These are phyloP conservation scores for Arxiozyma slooffiae DNA, from an alignment of 1,139 yeast species.

Conservation along the genomic window DNA sequence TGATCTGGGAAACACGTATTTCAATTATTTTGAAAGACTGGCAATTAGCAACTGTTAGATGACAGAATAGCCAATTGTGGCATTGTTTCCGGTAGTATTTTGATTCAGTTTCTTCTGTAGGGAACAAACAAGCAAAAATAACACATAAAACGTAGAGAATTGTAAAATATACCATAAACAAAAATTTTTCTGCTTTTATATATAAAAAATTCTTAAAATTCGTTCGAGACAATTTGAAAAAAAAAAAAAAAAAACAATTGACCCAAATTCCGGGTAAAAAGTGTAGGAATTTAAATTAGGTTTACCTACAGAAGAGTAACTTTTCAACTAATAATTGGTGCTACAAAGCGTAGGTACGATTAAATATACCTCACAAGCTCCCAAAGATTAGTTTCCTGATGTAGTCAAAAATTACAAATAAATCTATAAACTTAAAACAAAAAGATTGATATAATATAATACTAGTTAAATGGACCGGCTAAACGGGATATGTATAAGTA, in stretches of 20 bases:
- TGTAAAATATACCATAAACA: too few relatives aligned
- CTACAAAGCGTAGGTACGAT: neutral
- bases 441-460: too few relatives aligned
- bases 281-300: neutral
- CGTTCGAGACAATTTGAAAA: too few relatives aligned
- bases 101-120: constrained; percentile 25
- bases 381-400: neutral
- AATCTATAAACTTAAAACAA: too few relatives aligned
- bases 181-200: neutral
- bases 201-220: too few relatives aligned
- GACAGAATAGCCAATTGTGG: constrained; percentile 33
- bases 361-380: neutral
- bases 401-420: neutral
- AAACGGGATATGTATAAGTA: neutral
- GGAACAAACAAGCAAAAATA: constrained; percentile 7
- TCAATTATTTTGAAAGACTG: constrained; percentile 29
- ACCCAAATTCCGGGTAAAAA: neutral
- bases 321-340: neutral
- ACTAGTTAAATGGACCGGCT: neutral
- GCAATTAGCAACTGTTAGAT: constrained; percentile 32
- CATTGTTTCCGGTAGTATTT: constrained; percentile 29
- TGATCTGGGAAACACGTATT: constrained; percentile 32
- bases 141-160: too few relatives aligned
- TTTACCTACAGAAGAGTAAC: neutral
- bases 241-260: neutral